Percentiles rank a stretch among this genome's conserved stretches.
Conservation (phyloP, 108 stramenopile genomes). For the Discostella stelligeroides region DNA sequence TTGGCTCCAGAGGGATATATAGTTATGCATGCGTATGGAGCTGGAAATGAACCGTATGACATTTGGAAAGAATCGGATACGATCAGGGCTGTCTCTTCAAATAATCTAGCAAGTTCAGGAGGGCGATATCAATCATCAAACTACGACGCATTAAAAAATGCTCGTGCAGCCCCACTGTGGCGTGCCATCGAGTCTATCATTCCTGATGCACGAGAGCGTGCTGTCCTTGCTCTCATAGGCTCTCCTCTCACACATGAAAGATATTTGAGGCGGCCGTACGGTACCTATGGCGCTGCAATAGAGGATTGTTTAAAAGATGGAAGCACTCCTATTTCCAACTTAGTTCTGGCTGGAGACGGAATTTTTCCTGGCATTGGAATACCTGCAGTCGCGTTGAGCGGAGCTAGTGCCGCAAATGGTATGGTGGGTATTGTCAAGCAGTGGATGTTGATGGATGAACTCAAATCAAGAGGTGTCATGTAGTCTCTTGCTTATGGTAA, state of each 20-base stretch:
- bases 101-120: constrained; percentile 35
- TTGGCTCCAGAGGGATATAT: constrained; percentile 90
- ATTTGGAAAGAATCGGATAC: constrained; percentile 59
- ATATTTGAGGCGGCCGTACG: constrained; percentile 77
- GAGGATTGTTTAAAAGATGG: constrained; percentile 87
- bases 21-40: constrained; percentile 89
- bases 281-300: constrained; percentile 88
- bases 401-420: constrained; percentile 88
- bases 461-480: constrained; percentile 51
- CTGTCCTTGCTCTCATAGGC: constrained; percentile 77
- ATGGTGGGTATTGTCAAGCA: constrained; percentile 66
- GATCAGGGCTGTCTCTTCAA: neutral
- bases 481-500: too few relatives aligned
- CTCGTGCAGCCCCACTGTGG: constrained; percentile 85
- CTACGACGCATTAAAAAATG: constrained; percentile 77
- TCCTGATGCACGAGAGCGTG: constrained; percentile 81
- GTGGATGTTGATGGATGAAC: constrained; percentile 60
- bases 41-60: constrained; percentile 91
- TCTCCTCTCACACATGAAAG: constrained; percentile 92
- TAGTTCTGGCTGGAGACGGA: constrained; percentile 76
- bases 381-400: constrained; percentile 85
- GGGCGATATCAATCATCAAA: constrained; percentile 39
- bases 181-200: constrained; percentile 87
- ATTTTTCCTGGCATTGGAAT: constrained; percentile 88
- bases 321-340: constrained; percentile 65